phyloP scores from a whole-genome alignment of 2,329 filamentous ascomycete species.

The Botrytis paeoniae region DNA sequence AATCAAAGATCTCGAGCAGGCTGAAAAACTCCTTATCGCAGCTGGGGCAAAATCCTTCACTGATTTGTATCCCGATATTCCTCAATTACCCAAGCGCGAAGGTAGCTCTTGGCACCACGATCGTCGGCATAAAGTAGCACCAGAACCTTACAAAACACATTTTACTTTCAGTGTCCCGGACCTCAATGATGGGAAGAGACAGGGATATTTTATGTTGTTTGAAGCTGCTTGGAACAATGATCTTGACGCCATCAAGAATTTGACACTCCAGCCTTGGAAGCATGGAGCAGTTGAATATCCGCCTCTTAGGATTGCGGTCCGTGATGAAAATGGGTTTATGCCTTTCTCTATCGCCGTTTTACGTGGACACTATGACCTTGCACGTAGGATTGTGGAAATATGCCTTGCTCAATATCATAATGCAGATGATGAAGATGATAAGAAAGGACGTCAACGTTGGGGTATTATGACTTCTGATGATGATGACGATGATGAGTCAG shows the following conservation, averaged over 20 bases:
- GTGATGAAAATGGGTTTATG: constrained; percentile 44
- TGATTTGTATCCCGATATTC: constrained; percentile 58
- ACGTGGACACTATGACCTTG: constrained; percentile 61
- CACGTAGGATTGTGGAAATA: constrained; percentile 67
- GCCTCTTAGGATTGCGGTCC: constrained; percentile 62
- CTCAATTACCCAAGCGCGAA: background rate
- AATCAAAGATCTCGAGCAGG: constrained; percentile 50
- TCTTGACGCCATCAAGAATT: constrained; percentile 58
- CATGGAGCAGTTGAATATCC: constrained; percentile 47
- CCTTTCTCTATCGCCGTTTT: constrained; percentile 69
- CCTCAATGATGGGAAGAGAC: constrained; percentile 51
- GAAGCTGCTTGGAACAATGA: constrained; percentile 74
- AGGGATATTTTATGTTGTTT: constrained; percentile 65
- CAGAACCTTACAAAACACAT: constrained; percentile 25
- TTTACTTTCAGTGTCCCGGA: constrained; percentile 36
- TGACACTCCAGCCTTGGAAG: constrained; percentile 60
- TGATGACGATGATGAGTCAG: constrained; percentile 27
- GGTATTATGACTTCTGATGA: constrained; percentile 47
- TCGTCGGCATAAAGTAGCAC: background rate
- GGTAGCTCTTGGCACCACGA: background rate
- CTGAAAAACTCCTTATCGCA: constrained; percentile 53
- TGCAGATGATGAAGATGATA: constrained; percentile 37
- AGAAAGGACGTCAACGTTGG: constrained; percentile 34
- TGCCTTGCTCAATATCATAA: constrained; percentile 64
- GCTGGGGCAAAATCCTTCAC: constrained; percentile 65